Conservation (phyloP, 257 asterid genomes). For the Phtheirospermum japonicum region DNA sequence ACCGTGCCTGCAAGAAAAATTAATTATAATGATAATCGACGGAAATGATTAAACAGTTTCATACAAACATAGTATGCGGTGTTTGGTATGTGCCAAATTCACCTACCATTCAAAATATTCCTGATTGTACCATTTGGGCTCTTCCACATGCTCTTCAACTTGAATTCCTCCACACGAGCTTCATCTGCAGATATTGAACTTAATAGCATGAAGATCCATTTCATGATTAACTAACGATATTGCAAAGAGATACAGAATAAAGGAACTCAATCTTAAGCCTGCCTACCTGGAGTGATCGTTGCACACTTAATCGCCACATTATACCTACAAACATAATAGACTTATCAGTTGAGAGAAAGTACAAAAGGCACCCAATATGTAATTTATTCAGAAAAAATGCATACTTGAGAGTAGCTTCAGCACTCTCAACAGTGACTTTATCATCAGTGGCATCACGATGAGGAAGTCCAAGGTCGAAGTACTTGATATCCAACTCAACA, state of each 20-base stretch:
- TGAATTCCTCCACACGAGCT: constrained; percentile 81
- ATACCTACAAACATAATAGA: constrained; percentile 53
- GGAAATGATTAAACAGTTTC: not conserved
- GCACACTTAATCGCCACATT: constrained; percentile 99
- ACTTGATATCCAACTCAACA: constrained; percentile 92
- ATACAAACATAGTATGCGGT: not conserved
- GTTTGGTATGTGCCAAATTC: not conserved
- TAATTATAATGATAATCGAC: constrained; percentile 14
- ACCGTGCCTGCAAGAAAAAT: constrained; percentile 66
- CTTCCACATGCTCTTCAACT: constrained; percentile 89
- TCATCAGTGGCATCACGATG: constrained; percentile 96
- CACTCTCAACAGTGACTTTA: constrained; percentile 96
- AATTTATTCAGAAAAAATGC: constrained; percentile 18
- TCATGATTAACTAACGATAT: constrained; percentile 1
- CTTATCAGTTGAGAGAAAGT: constrained; percentile 5
- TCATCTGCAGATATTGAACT: constrained; percentile 52
- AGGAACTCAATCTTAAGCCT: constrained; percentile 5
- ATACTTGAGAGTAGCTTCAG: constrained; percentile 98
- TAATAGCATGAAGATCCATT: constrained; percentile 10
- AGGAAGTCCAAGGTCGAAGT: constrained; percentile 92
- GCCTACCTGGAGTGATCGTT: constrained; percentile 93
- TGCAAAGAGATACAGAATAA: not conserved
- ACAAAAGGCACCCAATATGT: not conserved
- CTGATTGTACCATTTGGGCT: constrained; percentile 99
- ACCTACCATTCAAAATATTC: constrained; percentile 88